Percentiles rank a stretch among this genome's conserved stretches.
Conservation (phyloP, 2,329 filamentous ascomycete species). For the Sporothrix luriei region DNA sequence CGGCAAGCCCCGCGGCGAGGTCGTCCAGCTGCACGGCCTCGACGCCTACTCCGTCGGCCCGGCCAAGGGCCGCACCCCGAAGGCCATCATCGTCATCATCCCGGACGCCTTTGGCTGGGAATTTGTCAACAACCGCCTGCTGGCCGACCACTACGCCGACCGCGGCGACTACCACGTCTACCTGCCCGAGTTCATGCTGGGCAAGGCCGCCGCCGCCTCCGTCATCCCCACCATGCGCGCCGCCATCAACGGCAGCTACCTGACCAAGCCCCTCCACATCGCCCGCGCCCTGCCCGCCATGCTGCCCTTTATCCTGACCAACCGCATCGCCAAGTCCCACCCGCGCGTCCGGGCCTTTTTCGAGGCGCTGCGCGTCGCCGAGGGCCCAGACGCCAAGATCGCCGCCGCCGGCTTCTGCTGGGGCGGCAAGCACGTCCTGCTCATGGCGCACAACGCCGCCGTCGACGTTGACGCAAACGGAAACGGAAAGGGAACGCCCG, state of each 20-base stretch:
- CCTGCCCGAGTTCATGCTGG: slow-evolving; percentile 59
- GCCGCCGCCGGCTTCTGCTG: slow-evolving; percentile 65
- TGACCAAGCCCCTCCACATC: slow-evolving; percentile 42
- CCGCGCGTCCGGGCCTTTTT: slow-evolving; percentile 47
- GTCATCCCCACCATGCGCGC: slow-evolving; percentile 41
- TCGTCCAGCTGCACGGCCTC: slow-evolving; percentile 52
- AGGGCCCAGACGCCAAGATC: slow-evolving; percentile 43
- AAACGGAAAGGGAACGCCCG: no score
- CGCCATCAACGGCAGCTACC: slow-evolving; percentile 37
- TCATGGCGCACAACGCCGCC: slow-evolving; percentile 47
- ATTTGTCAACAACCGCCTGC: slow-evolving; percentile 55
- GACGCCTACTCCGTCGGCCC: slow-evolving; percentile 52
- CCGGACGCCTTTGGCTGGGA: slow-evolving; percentile 60
- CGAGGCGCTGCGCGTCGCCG: slow-evolving; percentile 43
- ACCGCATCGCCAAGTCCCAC: slow-evolving; percentile 41
- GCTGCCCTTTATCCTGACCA: slow-evolving; percentile 43
- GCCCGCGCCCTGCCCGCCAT: slow-evolving; percentile 38
- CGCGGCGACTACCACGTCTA: slow-evolving; percentile 55
- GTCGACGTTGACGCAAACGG: slow-evolving; percentile 26
- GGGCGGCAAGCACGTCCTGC: slow-evolving; percentile 59
- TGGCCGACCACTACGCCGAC: slow-evolving; percentile 58
- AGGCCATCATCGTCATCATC: slow-evolving; percentile 56
- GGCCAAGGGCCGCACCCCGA: slow-evolving; percentile 41
- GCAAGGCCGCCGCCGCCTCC: slow-evolving; percentile 41
- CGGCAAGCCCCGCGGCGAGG: slow-evolving; percentile 50